phyloP scores from a whole-genome alignment of 2,329 filamentous ascomycete genomes.

The Diaporthe caulivora region DNA sequence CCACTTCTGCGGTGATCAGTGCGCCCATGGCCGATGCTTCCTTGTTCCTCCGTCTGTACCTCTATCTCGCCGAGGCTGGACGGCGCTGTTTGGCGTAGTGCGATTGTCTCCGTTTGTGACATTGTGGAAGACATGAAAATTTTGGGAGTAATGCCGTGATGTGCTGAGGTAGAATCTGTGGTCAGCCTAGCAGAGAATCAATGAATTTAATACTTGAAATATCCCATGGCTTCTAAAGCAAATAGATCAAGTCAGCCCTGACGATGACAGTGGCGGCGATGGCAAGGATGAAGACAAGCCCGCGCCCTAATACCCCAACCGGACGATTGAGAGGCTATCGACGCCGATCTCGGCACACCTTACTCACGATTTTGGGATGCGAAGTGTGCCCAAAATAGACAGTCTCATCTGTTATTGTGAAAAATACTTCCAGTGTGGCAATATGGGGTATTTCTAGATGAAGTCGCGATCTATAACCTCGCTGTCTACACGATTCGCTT shows the following conservation, averaged over 20 bases:
- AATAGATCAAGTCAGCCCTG: background rate
- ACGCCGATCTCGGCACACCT: constrained; percentile 36
- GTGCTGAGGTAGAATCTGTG: background rate
- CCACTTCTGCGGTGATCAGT: background rate
- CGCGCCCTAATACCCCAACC: constrained; percentile 17
- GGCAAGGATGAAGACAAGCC: background rate
- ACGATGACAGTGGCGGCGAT: background rate
- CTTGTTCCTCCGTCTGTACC: background rate
- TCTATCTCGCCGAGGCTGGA: background rate
- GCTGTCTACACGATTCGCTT: background rate
- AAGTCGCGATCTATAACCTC: background rate
- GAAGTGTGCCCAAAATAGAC: background rate
- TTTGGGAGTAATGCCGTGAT: background rate
- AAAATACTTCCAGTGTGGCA: background rate
- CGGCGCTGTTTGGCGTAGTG: constrained; percentile 4
- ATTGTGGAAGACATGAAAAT: constrained; percentile 5
- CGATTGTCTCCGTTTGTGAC: constrained; percentile 18
- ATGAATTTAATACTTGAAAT: background rate
- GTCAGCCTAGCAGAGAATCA: background rate
- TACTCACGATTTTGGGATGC: background rate
- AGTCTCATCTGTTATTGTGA: background rate
- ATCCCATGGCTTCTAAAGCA: background rate
- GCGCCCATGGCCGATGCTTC: background rate
- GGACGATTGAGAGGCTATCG: background rate
- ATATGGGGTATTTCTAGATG: background rate